phyloP scores from a whole-genome alignment of 2,329 filamentous ascomycete species.

The Kalaharituber pfeilii region DNA sequence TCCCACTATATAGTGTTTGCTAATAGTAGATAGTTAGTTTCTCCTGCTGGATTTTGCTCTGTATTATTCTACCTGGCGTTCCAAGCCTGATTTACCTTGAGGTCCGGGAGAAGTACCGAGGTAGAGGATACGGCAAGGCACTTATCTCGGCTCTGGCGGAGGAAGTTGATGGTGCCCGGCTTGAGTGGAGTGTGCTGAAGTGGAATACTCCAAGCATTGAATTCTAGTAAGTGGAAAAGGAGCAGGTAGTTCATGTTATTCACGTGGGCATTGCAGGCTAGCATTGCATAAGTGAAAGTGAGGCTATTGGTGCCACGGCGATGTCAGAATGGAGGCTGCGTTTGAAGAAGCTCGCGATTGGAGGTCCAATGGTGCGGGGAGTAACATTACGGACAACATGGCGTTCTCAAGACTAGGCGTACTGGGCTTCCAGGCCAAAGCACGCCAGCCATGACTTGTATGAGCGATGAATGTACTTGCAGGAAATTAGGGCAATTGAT shows the following conservation, averaged over 20 bases:
- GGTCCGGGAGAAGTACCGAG: constrained; percentile 52
- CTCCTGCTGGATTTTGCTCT: constrained; percentile 59
- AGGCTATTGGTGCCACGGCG: constrained; percentile 46
- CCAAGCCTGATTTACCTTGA: constrained; percentile 74
- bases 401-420: too few relatives aligned
- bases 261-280: constrained; percentile 1
- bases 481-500: too few relatives aligned
- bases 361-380: not conserved
- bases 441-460: too few relatives aligned
- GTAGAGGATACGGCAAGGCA: constrained; percentile 60
- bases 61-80: constrained; percentile 85
- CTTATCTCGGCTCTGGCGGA: constrained; percentile 61
- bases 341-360: constrained; percentile 40
- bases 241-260: not conserved
- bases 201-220: constrained; percentile 84
- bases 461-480: too few relatives aligned
- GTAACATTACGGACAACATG: too few relatives aligned
- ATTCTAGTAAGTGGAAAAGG: constrained; percentile 43
- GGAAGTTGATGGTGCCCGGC: constrained; percentile 56
- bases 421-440: too few relatives aligned
- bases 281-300: constrained; percentile 19
- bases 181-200: constrained; percentile 84
- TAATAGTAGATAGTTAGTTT: constrained; percentile 14
- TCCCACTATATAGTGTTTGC: not conserved
- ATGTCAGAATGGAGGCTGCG: constrained; percentile 55